A percentile compares a stretch with the other conserved stretches of the same genome.
These are phyloP conservation scores for Cryptococcus wingfieldii DNA, from an alignment of 1,284 basidiomycete genomes.

Conservation along the genomic window DNA sequence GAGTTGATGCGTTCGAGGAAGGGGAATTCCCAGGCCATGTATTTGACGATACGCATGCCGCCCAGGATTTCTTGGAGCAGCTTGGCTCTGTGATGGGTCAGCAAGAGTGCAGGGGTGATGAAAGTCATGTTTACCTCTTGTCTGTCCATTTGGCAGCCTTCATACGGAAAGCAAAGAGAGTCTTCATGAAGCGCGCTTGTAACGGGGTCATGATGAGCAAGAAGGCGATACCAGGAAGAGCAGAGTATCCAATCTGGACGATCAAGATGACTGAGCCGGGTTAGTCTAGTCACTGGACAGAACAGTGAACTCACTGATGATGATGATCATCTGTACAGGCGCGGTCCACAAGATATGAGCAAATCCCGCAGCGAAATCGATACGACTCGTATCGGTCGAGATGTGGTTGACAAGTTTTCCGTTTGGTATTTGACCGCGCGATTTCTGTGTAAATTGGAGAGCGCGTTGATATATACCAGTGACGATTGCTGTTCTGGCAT, in stretches of 20 bases:
- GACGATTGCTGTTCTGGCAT: conserved; percentile 80
- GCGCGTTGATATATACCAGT: conserved; percentile 80
- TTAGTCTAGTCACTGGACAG: not conserved
- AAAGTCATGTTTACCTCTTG: conserved; percentile 27
- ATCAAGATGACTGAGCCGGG: conserved; percentile 46
- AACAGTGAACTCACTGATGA: conserved; percentile 23
- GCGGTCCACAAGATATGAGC: conserved; percentile 66
- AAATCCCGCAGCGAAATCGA: conserved; percentile 83
- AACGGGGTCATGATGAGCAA: conserved; percentile 63
- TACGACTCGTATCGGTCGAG: conserved; percentile 72
- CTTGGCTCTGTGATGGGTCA: conserved; percentile 47
- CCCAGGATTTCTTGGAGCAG: conserved; percentile 60
- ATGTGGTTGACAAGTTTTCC: conserved; percentile 79
- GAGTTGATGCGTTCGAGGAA: conserved; percentile 64
- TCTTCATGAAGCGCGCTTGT: conserved; percentile 70
- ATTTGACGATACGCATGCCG: conserved; percentile 86
- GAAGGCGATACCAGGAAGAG: conserved; percentile 58
- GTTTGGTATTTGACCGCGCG: conserved; percentile 75
- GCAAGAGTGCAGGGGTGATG: not conserved
- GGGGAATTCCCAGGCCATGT: conserved; percentile 57
- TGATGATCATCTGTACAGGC: conserved; percentile 50
- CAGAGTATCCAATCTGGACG: conserved; percentile 52
- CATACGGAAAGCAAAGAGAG: conserved; percentile 64
- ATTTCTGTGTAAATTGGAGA: conserved; percentile 58
- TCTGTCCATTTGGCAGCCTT: conserved; percentile 84